Base-by-base conservation (phyloP, 768 basidiomycete species). In the Lactifluus piperatus region DNA sequence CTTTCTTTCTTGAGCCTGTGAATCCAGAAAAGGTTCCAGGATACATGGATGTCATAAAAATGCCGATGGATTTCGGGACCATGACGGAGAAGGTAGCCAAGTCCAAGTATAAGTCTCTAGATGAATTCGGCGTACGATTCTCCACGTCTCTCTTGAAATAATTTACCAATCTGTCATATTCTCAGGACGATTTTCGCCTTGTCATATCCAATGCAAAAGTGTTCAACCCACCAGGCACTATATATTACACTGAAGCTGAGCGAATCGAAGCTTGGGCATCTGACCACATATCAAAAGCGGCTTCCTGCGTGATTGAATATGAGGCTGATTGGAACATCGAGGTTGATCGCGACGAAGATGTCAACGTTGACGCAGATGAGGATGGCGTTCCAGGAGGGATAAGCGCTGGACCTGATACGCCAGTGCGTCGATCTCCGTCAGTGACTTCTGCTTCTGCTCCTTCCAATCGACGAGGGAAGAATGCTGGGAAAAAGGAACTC, bases 61-160 rank as follows among this genome's bases (percentile, higher is more conserved):
- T 78, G 20, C 93, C 94, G 7, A 98, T 97, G 94, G 94, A 97
- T 67, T 76, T 98, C 56, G 88, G 89, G 0, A 94, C 93, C 0
- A 88, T 98, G 76, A 73, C 84, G 20, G 74, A 76, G 55, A 95
- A 94, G 71, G 86, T 94, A 46, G 78, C 78, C 58, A 80, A 74
- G 66, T 87, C 88, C 5, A 82, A 80, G 62, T 95, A 95, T 70
- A 79, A 85, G 20, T 86, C 86, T 3, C 70, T 91, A 49, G 88
- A 91, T 57, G 88, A 91, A 44, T 91, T 91, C 68, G 76, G 81
- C 8, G 89, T 89, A 66, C 58, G 85, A 22, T 49, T 22, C 24
- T 26, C 58, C 32, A 10, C 41, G 2, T 44, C 32, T 54, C 29
- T n/a, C 34, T 41, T 51, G 4, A 6, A 44, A 43, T 14, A 6